Conservation (phyloP, 2,329 filamentous ascomycete genomes). For the Diplocarpon rosae region DNA sequence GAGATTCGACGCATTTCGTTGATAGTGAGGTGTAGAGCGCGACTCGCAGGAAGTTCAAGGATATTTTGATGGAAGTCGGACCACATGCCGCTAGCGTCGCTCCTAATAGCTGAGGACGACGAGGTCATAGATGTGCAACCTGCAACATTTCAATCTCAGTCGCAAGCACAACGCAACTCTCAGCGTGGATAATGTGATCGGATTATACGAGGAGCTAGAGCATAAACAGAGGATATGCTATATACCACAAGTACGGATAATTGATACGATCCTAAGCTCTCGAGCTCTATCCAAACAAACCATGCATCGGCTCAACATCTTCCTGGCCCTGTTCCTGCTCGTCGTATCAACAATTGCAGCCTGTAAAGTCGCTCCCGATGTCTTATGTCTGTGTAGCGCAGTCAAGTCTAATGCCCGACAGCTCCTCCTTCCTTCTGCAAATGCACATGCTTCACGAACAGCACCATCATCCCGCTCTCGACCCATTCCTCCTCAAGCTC, state of each 20-base stretch:
- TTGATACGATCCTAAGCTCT: background rate
- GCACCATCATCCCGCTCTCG: conserved; percentile 51
- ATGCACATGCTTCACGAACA: conserved; percentile 60
- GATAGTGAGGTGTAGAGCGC: conserved; percentile 1
- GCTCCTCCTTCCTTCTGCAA: conserved; percentile 56
- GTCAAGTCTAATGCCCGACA: conserved; percentile 27
- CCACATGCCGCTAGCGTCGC: conserved; percentile 9
- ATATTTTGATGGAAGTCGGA: conserved; percentile 12
- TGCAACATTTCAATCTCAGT: background rate
- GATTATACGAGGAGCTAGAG: no score
- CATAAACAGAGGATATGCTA: background rate
- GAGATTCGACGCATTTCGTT: conserved; percentile 26
- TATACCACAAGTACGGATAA: no score
- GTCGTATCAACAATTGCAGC: conserved; percentile 19
- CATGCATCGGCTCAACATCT: conserved; percentile 15
- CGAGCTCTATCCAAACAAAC: background rate
- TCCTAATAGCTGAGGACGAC: conserved; percentile 2
- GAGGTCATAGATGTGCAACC: background rate
- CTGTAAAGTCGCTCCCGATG: conserved; percentile 16
- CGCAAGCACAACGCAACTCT: background rate
- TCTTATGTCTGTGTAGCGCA: background rate
- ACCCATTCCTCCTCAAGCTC: conserved; percentile 21
- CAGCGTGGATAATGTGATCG: no score
- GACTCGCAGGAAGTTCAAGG: conserved; percentile 1
- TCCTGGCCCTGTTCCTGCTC: conserved; percentile 19